Base-by-base conservation (phyloP, 352 stramenopile genomes). In the Phytophthora hibernalis region DNA sequence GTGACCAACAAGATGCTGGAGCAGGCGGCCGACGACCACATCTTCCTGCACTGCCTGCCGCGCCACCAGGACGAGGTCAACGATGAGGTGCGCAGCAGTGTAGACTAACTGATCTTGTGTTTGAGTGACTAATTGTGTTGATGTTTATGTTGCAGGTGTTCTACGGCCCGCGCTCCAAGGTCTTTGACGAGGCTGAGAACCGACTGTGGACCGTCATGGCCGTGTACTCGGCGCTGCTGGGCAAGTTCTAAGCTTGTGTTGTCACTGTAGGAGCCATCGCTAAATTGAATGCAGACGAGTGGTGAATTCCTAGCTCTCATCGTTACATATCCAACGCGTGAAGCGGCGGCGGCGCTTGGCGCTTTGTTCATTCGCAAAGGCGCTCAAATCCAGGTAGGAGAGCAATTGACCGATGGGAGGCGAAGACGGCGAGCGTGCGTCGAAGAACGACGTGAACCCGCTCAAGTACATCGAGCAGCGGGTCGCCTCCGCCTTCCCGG, bases 191-290 rank as follows among this genome's bases (percentile, higher is more conserved):
- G 81, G 97, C 97, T 0, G 97, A 99, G 72, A 99, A 99, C 74
- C 91, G 97, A 44, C 97, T 99, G 84, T 99, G 97, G 97, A 99
- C 97, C 3, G 97, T 99, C 64, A 99, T 99, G 97, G 95, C 97
- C 26, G 95, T 99, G 37, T 94, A 91, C 65, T 76, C 86, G 0
- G 83, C 87, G 26, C 70, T 77, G 44, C 61, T 77, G 8, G 70
- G 70, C 60, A 77, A 77, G 70, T 65, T 72, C 42, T 75, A 72
- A 59, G 45, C 42, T 40, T 67, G 21, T 55, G 16, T 16, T n/a
- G n/a, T n/a, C n/a, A n/a, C 55, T 55, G 31, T 24, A 64, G 33
- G 33, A 56, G 26, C 35, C 24, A 42, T 22, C 12, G 31, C 31
- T 37, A 64, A 58, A 72, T 44, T 61, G 60, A 74, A 74, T 74